Conservation (phyloP, 176 grass and related monocot species). For the Carex littledalei region DNA sequence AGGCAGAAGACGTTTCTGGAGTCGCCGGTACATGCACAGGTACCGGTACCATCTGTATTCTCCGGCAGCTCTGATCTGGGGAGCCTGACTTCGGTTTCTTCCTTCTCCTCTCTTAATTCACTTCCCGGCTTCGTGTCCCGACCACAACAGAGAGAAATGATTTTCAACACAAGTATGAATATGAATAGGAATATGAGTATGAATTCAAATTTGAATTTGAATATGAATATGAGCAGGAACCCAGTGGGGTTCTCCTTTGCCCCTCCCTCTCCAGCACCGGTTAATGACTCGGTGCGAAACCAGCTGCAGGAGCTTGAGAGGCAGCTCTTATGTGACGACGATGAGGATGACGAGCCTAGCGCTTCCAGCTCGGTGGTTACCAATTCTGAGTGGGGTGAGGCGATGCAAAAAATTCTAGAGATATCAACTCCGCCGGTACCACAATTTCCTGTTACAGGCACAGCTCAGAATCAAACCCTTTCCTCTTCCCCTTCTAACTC, state of each 20-base stretch:
- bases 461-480: slow-evolving; percentile 25
- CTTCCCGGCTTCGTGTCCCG: slow-evolving; percentile 31
- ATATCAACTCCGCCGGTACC: slow-evolving; percentile 30
- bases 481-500: slow-evolving; percentile 59
- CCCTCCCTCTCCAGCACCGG: neutral
- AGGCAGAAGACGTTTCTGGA: slow-evolving; percentile 45
- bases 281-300: slow-evolving; percentile 33
- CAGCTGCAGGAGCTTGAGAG: slow-evolving; percentile 80
- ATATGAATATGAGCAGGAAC: slow-evolving; percentile 8
- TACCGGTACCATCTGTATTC: neutral
- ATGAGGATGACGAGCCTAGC: slow-evolving; percentile 40
- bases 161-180: slow-evolving; percentile 23
- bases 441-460: slow-evolving; percentile 4
- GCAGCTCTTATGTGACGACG: slow-evolving; percentile 69
- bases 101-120: slow-evolving; percentile 52
- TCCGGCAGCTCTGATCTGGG: slow-evolving; percentile 39
- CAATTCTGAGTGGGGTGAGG: slow-evolving; percentile 68
- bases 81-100: slow-evolving; percentile 34
- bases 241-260: slow-evolving; percentile 12
- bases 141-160: slow-evolving; percentile 28
- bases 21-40: neutral
- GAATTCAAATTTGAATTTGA: neutral
- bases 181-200: slow-evolving; percentile 22
- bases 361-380: slow-evolving; percentile 61
- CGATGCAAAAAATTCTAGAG: slow-evolving; percentile 43